Conservation (phyloP, 495 filamentous ascomycete species). For the Sporormia fimetaria region DNA sequence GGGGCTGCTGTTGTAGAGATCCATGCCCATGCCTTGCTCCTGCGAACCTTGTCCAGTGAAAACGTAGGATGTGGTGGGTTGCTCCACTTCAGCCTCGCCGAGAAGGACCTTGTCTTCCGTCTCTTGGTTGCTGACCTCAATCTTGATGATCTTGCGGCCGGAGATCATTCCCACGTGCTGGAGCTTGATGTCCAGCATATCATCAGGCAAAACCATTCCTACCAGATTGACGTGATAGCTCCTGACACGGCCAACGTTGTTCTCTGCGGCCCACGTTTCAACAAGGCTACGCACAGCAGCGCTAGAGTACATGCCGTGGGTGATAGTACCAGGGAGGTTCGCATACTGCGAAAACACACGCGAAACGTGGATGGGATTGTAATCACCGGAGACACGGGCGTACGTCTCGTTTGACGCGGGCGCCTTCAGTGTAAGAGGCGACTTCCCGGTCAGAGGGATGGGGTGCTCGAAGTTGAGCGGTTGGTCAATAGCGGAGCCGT, state of each 20-base stretch:
- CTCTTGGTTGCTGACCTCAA: slow-evolving; percentile 86
- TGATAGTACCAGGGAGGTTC: slow-evolving; percentile 90
- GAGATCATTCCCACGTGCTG: slow-evolving; percentile 97
- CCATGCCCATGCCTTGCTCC: slow-evolving; percentile 99
- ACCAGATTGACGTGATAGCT: slow-evolving; percentile 92
- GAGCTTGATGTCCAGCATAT: slow-evolving; percentile 83
- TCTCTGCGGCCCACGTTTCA: slow-evolving; percentile 98
- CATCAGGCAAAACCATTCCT: slow-evolving; percentile 95
- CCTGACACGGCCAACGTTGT: slow-evolving; percentile 91
- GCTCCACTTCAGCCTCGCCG: slow-evolving; percentile 95
- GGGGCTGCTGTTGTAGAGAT: slow-evolving; percentile 80
- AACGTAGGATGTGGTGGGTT: slow-evolving; percentile 93
- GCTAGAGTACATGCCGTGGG: slow-evolving; percentile 98
- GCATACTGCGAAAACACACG: slow-evolving; percentile 92
- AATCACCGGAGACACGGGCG: slow-evolving; percentile 92
- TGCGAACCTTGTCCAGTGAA: slow-evolving; percentile 98
- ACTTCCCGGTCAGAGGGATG: slow-evolving; percentile 89
- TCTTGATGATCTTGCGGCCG: slow-evolving; percentile 97
- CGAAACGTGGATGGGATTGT: slow-evolving; percentile 97
- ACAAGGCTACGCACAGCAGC: slow-evolving; percentile 96
- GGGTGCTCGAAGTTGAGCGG: slow-evolving; percentile 95
- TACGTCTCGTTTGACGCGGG: slow-evolving; percentile 98
- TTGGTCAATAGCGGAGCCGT: slow-evolving; percentile 89
- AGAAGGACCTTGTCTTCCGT: slow-evolving; percentile 90
- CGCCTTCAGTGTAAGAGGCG: slow-evolving; percentile 70